Base-by-base conservation (phyloP, 2,329 filamentous ascomycete genomes). In the Monosporascus sp. region DNA sequence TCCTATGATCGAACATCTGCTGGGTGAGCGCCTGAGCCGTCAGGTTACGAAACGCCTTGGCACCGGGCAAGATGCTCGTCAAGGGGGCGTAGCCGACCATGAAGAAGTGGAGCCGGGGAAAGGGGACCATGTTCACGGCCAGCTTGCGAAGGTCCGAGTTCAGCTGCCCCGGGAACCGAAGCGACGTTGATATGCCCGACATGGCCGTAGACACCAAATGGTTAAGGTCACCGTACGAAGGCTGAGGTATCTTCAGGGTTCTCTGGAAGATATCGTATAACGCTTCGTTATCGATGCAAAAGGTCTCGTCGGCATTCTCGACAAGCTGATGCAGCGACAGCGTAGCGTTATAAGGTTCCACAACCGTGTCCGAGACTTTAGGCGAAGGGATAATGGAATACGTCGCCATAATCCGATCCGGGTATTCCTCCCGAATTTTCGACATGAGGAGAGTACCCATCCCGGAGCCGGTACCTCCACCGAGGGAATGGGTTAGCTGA, bases 1-100 rank as follows among this genome's bases (percentile, higher is more conserved):
- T 99, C 91, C 97, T 97, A 71, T 94, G 93, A 82, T 99, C 94
- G 83, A 96, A 99, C 91, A 99, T 97, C 79, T 99, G 94, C 83
- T 99, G 94, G 69, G 94, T 97, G 75, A 99, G 85, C 84, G 99
- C 94, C 55, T 94, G 93, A 58, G 99, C 94, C 70, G 88, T 92
- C 75, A 97, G 89, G 64, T 94, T 93, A 73, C 94, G 94, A 93
- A 97, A 99, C 66, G 89, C 91, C 84, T 95, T 78, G 64, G 93
- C 88, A 68, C 87, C 86, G 75, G 88, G 87, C 31, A 35, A 35
- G 31, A 14, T 35, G 78, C 91, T 96, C 75, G 94, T 99, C 70
- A 99, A 85, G 73, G 94, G 94, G 77, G 94, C 93, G 75, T 97
- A 99, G 76, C 94, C 94, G 74, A 99, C 94, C 94, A 99, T 99